These are phyloP conservation scores for Diaporthe sp. DNA, from an alignment of 2,329 filamentous ascomycete genomes.

Conservation along the genomic window DNA sequence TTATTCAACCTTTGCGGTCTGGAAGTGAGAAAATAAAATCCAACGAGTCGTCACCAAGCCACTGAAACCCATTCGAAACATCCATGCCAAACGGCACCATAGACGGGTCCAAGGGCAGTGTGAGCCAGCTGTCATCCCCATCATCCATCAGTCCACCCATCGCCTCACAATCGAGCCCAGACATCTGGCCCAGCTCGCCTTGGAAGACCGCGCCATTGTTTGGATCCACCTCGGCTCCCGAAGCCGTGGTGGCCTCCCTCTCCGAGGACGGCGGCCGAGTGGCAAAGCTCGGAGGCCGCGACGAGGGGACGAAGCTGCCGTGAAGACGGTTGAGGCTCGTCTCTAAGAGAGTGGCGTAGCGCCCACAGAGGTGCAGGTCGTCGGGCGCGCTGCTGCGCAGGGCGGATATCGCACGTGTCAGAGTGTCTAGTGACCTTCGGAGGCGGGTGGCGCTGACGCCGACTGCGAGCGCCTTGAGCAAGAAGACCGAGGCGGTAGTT, in stretches of 20 bases:
- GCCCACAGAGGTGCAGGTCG: neutral
- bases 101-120: neutral
- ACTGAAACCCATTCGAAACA: constrained; percentile 1
- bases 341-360: neutral
- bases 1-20: neutral
- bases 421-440: neutral
- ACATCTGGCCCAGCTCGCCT: neutral
- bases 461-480: neutral
- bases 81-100: neutral
- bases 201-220: neutral
- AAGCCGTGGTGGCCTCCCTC: neutral
- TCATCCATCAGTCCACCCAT: neutral
- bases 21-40: neutral
- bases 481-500: neutral
- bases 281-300: constrained; percentile 1
- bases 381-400: neutral
- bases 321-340: neutral
- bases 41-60: constrained; percentile 1
- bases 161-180: neutral
- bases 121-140: constrained; percentile 1
- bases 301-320: neutral
- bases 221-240: neutral
- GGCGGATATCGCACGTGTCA: neutral
- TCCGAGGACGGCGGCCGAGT: neutral
- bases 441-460: constrained; percentile 4